Base-by-base conservation (phyloP, 2,329 filamentous ascomycete species). In the Lachnellula occidentalis region DNA sequence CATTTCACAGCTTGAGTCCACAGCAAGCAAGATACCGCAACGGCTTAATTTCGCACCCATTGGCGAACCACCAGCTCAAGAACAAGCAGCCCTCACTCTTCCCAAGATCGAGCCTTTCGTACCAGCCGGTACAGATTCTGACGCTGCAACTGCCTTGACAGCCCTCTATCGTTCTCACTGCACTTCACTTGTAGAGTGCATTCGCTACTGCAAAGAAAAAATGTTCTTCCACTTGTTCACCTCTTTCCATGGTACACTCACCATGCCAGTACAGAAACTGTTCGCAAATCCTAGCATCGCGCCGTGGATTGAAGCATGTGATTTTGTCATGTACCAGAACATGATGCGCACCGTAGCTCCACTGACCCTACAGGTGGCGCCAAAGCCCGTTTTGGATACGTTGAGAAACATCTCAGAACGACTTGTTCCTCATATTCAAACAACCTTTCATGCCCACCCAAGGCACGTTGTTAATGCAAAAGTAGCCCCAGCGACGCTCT, bases 121-220 rank as follows among this genome's bases (percentile, higher is more conserved):
- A 2, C 92, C 92, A 1, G 73, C 75, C 2, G 87, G 88, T 53
- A 95, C 92, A 6, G 94, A 99, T 69, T 77, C 81, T 1, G 92
- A 97, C 67, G 87, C 91, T 7, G 92, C 91, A 24, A 88, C 88
- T 65, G 92, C 91, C 4, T 76, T 99, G 21, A 83, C 85, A 37
- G 92, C 92, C 4, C 78, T 97, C 22, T 99, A 99, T 69, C 85
- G 91, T 48, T 94, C 92, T 2, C 92, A 97, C 69, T 96, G 92
- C 70, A 96, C 94, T 14, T 96, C 92, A 1, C 80, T 99, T 5
- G 88, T 99, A 34, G 94, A 99, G 71, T 92, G 90, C 64, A 91
- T 99, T 58, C 88, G 94, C 31, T 97, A 90, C 70, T 96, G 92
- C 78, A 95, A 94, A 68, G 90, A 96, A 71, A 95, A 96, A 73